Base-by-base conservation (phyloP, 2,329 filamentous ascomycete species). In the Penicillium rolfsii region DNA sequence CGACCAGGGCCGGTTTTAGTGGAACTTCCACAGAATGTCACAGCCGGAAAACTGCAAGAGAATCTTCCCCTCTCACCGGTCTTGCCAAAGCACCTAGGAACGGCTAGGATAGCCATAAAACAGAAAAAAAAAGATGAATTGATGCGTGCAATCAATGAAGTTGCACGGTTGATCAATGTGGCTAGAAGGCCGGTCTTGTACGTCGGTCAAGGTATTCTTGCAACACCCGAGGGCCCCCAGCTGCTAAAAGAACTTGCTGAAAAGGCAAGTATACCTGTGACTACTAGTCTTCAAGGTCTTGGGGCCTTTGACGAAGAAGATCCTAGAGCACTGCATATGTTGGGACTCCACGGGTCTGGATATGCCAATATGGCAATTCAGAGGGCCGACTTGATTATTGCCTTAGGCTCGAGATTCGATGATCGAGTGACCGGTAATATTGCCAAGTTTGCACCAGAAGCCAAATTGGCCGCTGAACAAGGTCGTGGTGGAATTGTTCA, bases 351-450 rank as follows among this genome's bases (percentile, higher is more conserved):
- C 81, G 94, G 94, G 58, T 89, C 92, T 3, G 92, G 91, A 3
- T 97, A 96, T 73, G 94, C 94, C 72, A 97, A 98, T 81, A 91
- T 96, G 88, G 87, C 94, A 9, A 96, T 98, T 81, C 93, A 98
- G 77, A 89, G 96, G 74, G 91, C 94, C 5, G 94, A 98, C 77
- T 83, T 98, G 61, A 93, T 98, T 76, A 90, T 97, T 69, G 93
- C 92, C 53, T 86, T 98, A 4, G 94, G 94, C 65, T 91, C 87
- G 38, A 90, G 93, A 50, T 97, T 97, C 73, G 94, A 98, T 71
- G 93, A 98, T 76, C 92, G 94, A 76, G 94, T 97, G 57, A 96
- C 91, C 5, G 80, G 85, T 19, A 89, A 84, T 73, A 82, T 96
- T 43, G 75, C 85, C 65, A 94, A 93, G 73, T 98, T 97, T 68